phyloP scores from a whole-genome alignment of 179 eudicot genomes.

The Silene coronaria region DNA sequence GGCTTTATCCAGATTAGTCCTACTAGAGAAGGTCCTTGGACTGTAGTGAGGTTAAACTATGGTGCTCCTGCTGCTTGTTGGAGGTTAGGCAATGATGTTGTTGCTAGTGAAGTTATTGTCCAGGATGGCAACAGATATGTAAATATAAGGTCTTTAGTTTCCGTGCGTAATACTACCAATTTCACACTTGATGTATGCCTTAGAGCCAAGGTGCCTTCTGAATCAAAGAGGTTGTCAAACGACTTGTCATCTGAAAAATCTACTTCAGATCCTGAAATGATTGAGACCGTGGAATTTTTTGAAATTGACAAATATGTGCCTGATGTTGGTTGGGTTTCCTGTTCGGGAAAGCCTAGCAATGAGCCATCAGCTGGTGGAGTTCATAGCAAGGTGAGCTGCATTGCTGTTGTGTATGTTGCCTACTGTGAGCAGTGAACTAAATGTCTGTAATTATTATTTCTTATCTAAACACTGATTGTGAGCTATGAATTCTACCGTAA shows the following conservation, averaged over 20 bases:
- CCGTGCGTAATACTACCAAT: slow-evolving; percentile 72
- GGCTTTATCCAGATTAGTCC: slow-evolving; percentile 91
- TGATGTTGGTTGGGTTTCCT: slow-evolving; percentile 53
- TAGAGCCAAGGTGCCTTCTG: slow-evolving; percentile 39
- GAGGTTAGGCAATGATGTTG: slow-evolving; percentile 80
- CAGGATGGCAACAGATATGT: slow-evolving; percentile 83
- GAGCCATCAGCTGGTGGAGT: slow-evolving; percentile 28
- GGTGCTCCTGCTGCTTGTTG: slow-evolving; percentile 94
- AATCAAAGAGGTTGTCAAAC: slow-evolving; percentile 26
- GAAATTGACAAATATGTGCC: slow-evolving; percentile 56
- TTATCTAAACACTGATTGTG: not conserved
- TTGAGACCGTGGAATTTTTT: slow-evolving; percentile 58
- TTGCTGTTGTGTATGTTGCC: slow-evolving; percentile 6
- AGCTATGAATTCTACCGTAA: not conserved
- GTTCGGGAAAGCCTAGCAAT: slow-evolving; percentile 30
- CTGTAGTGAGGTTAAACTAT: slow-evolving; percentile 75
- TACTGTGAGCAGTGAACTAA: not conserved
- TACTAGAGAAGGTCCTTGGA: slow-evolving; percentile 86
- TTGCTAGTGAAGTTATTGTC: slow-evolving; percentile 89
- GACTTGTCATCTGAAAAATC: slow-evolving; percentile 32
- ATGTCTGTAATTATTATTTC: not conserved
- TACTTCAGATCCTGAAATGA: slow-evolving; percentile 27
- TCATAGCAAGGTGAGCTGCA: slow-evolving; percentile 45
- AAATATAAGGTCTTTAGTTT: slow-evolving; percentile 78
- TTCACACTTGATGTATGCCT: slow-evolving; percentile 72